Conservation (phyloP, 164 flowering plant species). For the Sedum album region DNA sequence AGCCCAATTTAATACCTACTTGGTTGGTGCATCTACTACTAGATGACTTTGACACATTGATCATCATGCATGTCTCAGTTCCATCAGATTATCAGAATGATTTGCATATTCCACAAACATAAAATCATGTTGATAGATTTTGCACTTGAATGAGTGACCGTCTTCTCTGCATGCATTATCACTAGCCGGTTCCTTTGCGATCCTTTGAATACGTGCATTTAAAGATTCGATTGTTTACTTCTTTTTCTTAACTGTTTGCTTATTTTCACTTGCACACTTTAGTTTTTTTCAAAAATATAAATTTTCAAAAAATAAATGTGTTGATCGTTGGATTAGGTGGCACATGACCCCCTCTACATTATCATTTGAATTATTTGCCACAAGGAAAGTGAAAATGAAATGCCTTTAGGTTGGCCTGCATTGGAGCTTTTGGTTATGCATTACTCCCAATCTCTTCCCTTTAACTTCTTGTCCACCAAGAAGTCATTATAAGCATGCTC, state of each 20-base stretch:
- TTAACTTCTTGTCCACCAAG: background rate
- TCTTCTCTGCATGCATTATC: conserved; percentile 3
- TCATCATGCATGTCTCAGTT: conserved; percentile 1
- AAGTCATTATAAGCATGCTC: conserved; percentile 1
- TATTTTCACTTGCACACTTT: no score
- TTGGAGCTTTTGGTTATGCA: background rate
- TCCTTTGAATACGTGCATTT: no score
- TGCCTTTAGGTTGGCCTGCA: conserved; percentile 6
- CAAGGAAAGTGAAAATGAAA: background rate
- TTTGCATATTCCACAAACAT: background rate
- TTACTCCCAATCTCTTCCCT: background rate
- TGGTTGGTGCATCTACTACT: conserved; percentile 7
- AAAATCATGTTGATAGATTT: background rate
- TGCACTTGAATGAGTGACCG: background rate
- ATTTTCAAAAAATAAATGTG: no score
- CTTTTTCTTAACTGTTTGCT: no score
- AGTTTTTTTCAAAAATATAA: no score
- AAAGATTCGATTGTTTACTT: no score
- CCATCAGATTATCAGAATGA: no score
- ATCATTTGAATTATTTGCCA: conserved; percentile 1
- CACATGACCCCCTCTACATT: no score
- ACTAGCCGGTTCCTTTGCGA: no score
- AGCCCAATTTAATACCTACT: background rate
- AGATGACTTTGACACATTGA: background rate
- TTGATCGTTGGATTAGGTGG: no score